A percentile compares a stretch with the other conserved stretches of the same genome.
Conservation (phyloP, 371 early-diverging fungal species). For the Rhizopus sp. region DNA sequence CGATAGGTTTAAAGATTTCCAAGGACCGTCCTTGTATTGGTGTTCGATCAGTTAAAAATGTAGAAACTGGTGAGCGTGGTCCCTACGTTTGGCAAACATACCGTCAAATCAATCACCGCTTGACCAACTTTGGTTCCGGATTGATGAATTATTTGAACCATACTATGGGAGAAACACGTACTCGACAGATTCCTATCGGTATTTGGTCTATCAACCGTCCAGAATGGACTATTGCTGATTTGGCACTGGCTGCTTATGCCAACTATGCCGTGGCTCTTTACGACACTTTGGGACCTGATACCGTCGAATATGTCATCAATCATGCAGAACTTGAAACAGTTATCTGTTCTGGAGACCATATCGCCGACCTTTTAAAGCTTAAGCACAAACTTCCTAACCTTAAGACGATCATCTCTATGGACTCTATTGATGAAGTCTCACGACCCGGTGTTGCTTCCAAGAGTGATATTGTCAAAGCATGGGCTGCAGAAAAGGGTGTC, state of each 20-base stretch:
- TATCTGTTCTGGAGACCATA: slow-evolving; percentile 69
- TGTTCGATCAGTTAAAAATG: slow-evolving; percentile 49
- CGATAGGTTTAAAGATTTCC: slow-evolving; percentile 36
- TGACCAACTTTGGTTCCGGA: slow-evolving; percentile 75
- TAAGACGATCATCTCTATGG: slow-evolving; percentile 81
- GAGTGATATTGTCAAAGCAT: slow-evolving; percentile 48
- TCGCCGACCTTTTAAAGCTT: slow-evolving; percentile 63
- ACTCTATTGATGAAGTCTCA: slow-evolving; percentile 50
- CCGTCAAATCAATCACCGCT: slow-evolving; percentile 63
- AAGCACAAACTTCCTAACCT: slow-evolving; percentile 58
- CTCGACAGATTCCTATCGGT: slow-evolving; percentile 53
- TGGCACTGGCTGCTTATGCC: slow-evolving; percentile 57
- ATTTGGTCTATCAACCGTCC: slow-evolving; percentile 83
- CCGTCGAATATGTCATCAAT: slow-evolving; percentile 66
- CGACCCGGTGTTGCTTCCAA: slow-evolving; percentile 39
- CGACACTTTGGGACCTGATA: slow-evolving; percentile 92
- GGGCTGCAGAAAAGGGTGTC: slow-evolving; percentile 57
- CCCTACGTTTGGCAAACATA: slow-evolving; percentile 82
- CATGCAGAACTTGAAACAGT: slow-evolving; percentile 77
- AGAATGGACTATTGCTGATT: slow-evolving; percentile 92
- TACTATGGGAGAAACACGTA: slow-evolving; percentile 32
- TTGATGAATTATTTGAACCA: slow-evolving; percentile 53
- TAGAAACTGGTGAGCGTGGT: slow-evolving; percentile 56
- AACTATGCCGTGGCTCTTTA: slow-evolving; percentile 90
- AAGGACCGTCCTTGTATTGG: slow-evolving; percentile 57